Base-by-base conservation (phyloP, 2,329 filamentous ascomycete species). In the Fusarium agapanthi region DNA sequence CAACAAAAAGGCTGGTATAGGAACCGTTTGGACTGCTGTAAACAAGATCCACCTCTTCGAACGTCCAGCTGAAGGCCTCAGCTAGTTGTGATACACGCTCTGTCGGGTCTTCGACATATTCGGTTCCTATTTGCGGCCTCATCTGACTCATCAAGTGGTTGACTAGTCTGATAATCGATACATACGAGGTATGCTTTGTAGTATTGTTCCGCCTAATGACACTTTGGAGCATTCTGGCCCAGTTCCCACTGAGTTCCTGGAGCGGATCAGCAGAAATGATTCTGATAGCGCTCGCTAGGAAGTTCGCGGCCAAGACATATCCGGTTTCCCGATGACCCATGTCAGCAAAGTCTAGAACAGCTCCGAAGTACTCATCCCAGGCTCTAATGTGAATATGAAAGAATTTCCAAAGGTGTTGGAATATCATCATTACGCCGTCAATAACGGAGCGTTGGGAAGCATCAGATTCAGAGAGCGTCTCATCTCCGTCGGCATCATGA, bases 311-410 rank as follows among this genome's bases (percentile, higher is more conserved):
- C 30, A 95, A 83, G 30, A 95, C 83, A 11, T 87, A 78, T 5
- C 84, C 83, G 26, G 88, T 84, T 78, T 94, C 91, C 10, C 85
- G 79, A 7, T 84, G 81, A 2, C 92, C 92, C 61, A 93, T 81
- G 50, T 83, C 85, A 20, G 90, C 89, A 77, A 95, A 91, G n/a
- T 84, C 84, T n/a, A 88, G 78, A 69, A 95, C 84, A n/a, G 92
- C 86, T 18, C 88, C 87, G 78, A 95, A 95, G 65, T 92, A 91
- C 76, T 95, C 93, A 45, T 91, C 88, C 93, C 93, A 96, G 7
- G 92, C 88, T 63, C 90, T 88, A 34, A 89, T 83, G 50, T 87
- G 84, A 6, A 84, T 80, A 67, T 93, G 89, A 63, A 94, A 89
- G n/a, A 82, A 84, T 7, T 86, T 82, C 88, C 90, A 94, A 7